These are phyloP conservation scores for Ceratobasidium sp. DNA, from an alignment of 1,284 basidiomycete species.

Conservation along the genomic window DNA sequence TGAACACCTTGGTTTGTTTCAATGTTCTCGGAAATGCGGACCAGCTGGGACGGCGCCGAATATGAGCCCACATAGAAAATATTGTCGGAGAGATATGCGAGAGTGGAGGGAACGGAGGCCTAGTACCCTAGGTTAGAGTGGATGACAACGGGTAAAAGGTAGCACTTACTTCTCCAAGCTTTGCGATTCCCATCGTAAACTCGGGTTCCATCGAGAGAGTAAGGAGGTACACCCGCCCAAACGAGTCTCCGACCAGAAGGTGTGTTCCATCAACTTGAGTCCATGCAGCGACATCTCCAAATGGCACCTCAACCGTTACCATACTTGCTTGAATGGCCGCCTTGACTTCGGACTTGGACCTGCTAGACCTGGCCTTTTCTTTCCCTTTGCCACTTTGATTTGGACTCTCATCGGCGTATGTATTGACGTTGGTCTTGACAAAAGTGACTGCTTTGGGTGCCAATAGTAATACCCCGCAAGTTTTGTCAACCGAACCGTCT, in stretches of 20 bases:
- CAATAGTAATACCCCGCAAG: slow-evolving; percentile 29
- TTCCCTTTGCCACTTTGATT: slow-evolving; percentile 74
- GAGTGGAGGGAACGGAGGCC: slow-evolving; percentile 80
- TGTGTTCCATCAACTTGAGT: slow-evolving; percentile 59
- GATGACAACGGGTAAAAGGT: slow-evolving; percentile 19
- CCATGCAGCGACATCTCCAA: slow-evolving; percentile 32
- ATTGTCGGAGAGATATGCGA: slow-evolving; percentile 83
- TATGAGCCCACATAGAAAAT: slow-evolving; percentile 88
- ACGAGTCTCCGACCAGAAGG: slow-evolving; percentile 82
- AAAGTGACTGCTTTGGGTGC: slow-evolving; percentile 45
- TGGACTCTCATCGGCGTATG: slow-evolving; percentile 60
- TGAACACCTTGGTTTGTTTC: slow-evolving; percentile 40
- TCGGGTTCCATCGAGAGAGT: slow-evolving; percentile 60
- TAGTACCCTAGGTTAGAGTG: slow-evolving; percentile 54
- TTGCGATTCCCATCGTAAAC: slow-evolving; percentile 69
- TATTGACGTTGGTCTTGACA: slow-evolving; percentile 56
- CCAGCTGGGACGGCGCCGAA: slow-evolving; percentile 82
- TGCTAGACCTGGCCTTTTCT: slow-evolving; percentile 61
- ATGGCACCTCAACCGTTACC: slow-evolving; percentile 26
- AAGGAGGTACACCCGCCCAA: slow-evolving; percentile 78
- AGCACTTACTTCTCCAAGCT: slow-evolving; percentile 78
- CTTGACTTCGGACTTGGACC: slow-evolving; percentile 58
- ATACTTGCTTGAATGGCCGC: slow-evolving; percentile 58
- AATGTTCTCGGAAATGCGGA: slow-evolving; percentile 66
- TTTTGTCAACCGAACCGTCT: slow-evolving; percentile 1